Base-by-base conservation (phyloP, 306 rosid species). In the Malus sieversii region DNA sequence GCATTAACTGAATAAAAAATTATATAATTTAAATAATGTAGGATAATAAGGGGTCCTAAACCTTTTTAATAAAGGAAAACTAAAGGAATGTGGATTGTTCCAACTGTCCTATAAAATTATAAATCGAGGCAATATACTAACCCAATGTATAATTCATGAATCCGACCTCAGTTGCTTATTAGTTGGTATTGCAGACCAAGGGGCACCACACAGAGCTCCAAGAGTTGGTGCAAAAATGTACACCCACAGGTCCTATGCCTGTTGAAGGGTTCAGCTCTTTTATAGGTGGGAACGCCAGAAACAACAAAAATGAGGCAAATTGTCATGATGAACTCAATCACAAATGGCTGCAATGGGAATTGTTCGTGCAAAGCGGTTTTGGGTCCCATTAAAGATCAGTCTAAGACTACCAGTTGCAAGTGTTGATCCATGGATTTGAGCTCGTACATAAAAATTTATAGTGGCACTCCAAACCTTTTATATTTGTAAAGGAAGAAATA, bases 221-320 rank as follows among this genome's bases (percentile, higher is more conserved):
- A 82, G 35, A 32, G 20, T 64, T 0, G 96, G 92, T 23, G 89
- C 71, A 1, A 78, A 2, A 1, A 94, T 1, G 77, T 84, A 94
- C 18, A 91, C 75, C 97, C 98, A 94, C 97, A 0, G 97, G 96
- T 14, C 97, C 97, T 29, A 94, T 29, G 71, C 90, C 90, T 82
- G 97, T 94, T 11, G 86, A 96, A 10, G 96, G 97, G 35, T 88
- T 94, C 98, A 92, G 93, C 97, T 82, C 96, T 85, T 79, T 79
- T 90, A 79, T 95, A 97, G 0, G 97, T 89, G 46, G 96, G 84
- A 19, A 95, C 92, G 1, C 92, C 97, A 8, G 95, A 92, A 4
- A 95, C 82, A n/a, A 85, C 87, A 42, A 92, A 88, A 95, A 88
- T 90, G 77, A 95, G 95, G 82, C 68, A 79, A 79, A 92, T 87